Evolutionary conservation across 83 land plant species (phyloP).

Genomic region (Picea engelmannii): DNA sequence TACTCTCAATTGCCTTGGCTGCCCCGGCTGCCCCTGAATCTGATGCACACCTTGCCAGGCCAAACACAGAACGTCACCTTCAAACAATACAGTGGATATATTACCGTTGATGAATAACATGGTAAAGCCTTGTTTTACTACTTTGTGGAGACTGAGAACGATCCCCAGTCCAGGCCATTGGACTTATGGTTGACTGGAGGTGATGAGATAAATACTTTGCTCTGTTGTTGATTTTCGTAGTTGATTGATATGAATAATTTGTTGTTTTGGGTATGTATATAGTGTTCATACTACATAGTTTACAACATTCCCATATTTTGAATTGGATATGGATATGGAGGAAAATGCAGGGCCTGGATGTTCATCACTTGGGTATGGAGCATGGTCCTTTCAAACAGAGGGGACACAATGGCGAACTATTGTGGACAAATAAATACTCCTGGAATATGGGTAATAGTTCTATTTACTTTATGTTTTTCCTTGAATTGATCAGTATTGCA

Average conservation of each 20-base stretch:
- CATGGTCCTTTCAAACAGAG: conserved; percentile 69
- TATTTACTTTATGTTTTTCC: background rate
- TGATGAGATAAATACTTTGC: background rate
- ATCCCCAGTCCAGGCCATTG: conserved; percentile 18
- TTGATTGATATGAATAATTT: too few species aligned
- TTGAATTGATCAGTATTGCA: background rate
- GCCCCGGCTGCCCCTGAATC: conserved; percentile 1
- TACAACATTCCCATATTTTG: too few species aligned
- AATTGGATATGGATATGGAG: background rate
- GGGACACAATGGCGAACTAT: conserved; percentile 29
- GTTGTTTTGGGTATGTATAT: too few species aligned
- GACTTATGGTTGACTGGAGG: conserved; percentile 10
- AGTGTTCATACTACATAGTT: too few species aligned
- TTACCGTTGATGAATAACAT: conserved; percentile 11
- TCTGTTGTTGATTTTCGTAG: too few species aligned
- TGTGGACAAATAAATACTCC: conserved; percentile 36
- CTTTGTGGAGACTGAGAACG: conserved; percentile 35
- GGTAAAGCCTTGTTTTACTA: conserved; percentile 41
- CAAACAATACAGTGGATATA: conserved; percentile 23
- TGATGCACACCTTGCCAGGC: conserved; percentile 17
- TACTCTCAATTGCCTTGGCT: background rate
- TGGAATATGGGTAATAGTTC: conserved; percentile 57
- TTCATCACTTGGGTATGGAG: conserved; percentile 36
- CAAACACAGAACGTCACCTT: conserved; percentile 14
- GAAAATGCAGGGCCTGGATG: conserved; percentile 31